A percentile compares a stretch with the other conserved stretches of the same genome.
These are phyloP conservation scores for Thuja plicata DNA, from an alignment of 83 land plant species.

Conservation along the genomic window DNA sequence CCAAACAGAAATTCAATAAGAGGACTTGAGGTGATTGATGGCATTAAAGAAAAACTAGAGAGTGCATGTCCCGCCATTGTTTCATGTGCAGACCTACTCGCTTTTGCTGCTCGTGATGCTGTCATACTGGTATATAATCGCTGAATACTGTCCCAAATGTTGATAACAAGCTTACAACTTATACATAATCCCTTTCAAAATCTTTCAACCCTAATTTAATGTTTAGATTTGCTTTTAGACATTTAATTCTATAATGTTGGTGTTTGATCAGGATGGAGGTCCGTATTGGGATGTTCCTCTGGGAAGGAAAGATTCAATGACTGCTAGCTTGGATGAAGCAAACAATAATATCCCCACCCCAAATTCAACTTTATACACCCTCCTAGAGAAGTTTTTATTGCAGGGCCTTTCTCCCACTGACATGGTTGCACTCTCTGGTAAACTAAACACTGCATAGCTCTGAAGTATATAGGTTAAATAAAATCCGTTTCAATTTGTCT, in stretches of 20 bases:
- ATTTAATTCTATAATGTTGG: not conserved
- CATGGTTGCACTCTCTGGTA: constrained; percentile 73
- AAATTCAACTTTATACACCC: constrained; percentile 34
- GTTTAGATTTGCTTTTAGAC: too few relatives aligned
- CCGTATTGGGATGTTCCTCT: constrained; percentile 76
- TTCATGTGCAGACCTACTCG: constrained; percentile 22
- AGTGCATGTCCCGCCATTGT: constrained; percentile 7
- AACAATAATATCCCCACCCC: constrained; percentile 43
- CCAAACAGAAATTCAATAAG: constrained; percentile 9
- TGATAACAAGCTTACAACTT: too few relatives aligned
- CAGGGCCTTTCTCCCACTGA: constrained; percentile 63
- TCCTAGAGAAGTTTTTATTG: constrained; percentile 44
- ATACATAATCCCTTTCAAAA: too few relatives aligned
- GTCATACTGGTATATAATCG: constrained; percentile 6
- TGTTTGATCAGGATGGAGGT: constrained; percentile 53
- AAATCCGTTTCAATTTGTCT: too few relatives aligned
- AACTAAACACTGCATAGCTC: too few relatives aligned
- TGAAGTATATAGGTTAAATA: too few relatives aligned
- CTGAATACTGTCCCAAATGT: too few relatives aligned
- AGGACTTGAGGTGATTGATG: constrained; percentile 14
- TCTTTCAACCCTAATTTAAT: too few relatives aligned
- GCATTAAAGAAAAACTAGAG: constrained; percentile 11
- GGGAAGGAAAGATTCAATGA: constrained; percentile 62
- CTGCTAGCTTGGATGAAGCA: constrained; percentile 40
- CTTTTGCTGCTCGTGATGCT: constrained; percentile 12